phyloP scores from a whole-genome alignment of 2,329 filamentous ascomycete genomes.

The Aspergillus viridinutans region DNA sequence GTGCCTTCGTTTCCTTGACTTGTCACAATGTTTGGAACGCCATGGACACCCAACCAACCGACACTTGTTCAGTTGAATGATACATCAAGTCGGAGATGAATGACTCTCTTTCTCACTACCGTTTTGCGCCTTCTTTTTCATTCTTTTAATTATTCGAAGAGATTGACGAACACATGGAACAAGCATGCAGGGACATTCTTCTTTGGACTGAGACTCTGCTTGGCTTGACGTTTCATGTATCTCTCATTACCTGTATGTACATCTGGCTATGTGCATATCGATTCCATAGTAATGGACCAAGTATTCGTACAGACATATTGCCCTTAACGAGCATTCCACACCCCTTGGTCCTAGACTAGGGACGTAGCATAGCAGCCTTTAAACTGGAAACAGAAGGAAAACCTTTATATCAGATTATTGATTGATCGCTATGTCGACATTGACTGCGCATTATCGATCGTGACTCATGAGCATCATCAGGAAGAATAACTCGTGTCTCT shows the following conservation, averaged over 20 bases:
- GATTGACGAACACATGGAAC: not conserved
- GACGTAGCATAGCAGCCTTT: not conserved
- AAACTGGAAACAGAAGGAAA: not conserved
- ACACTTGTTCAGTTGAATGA: not conserved
- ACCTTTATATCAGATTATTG: not conserved
- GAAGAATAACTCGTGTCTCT: not conserved
- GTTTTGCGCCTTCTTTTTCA: not conserved
- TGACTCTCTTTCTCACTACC: not conserved
- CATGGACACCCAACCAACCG: not conserved
- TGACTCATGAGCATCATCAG: not conserved
- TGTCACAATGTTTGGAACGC: not conserved
- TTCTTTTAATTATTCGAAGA: not conserved
- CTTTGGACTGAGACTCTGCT: not conserved
- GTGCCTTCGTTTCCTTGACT: not conserved
- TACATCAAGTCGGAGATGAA: not conserved
- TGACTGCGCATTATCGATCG: not conserved
- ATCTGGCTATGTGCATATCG: slow-evolving; percentile 3
- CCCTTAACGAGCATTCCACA: not conserved
- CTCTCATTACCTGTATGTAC: slow-evolving; percentile 1
- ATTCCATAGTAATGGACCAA: not conserved
- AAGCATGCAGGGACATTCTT: not conserved
- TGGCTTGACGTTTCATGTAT: not conserved
- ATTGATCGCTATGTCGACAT: not conserved
- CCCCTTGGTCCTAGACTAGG: not conserved
- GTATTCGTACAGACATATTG: not conserved